These are phyloP conservation scores for Lachnellula hyalina DNA, from an alignment of 2,329 filamentous ascomycete genomes.

Conservation along the genomic window DNA sequence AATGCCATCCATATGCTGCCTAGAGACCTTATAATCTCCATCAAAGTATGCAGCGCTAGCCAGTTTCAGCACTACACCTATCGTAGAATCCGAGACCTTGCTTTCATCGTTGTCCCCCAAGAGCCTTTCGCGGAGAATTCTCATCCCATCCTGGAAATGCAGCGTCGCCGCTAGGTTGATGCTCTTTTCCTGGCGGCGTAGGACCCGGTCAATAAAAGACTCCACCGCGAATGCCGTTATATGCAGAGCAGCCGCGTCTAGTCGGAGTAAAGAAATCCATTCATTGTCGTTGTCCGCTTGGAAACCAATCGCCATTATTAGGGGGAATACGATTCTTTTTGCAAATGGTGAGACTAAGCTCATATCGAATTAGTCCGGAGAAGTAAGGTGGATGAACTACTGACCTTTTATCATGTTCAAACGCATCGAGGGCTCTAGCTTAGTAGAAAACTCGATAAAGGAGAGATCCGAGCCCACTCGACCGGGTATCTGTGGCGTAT, in stretches of 20 bases:
- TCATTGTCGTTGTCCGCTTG: constrained; percentile 12
- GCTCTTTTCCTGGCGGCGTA: constrained; percentile 6
- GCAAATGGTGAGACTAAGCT: constrained; percentile 29
- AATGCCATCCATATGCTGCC: constrained; percentile 35
- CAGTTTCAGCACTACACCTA: constrained; percentile 31
- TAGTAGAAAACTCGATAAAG: constrained; percentile 24
- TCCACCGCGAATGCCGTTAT: constrained; percentile 32
- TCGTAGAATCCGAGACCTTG: constrained; percentile 32
- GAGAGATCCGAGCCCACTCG: constrained; percentile 17
- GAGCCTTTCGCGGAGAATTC: constrained; percentile 30
- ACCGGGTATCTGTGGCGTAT: constrained; percentile 14
- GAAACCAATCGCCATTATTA: constrained; percentile 31
- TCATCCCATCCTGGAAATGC: constrained; percentile 30
- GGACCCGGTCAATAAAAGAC: constrained; percentile 28
- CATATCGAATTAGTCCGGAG: neutral
- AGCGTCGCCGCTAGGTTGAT: constrained; percentile 14
- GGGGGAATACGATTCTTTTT: constrained; percentile 30
- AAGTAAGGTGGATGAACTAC: neutral
- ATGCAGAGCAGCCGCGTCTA: constrained; percentile 34
- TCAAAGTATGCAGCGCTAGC: constrained; percentile 29
- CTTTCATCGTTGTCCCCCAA: constrained; percentile 15
- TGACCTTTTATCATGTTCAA: constrained; percentile 29
- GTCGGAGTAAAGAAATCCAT: constrained; percentile 28
- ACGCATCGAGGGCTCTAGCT: constrained; percentile 24
- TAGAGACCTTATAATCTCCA: constrained; percentile 28